These are phyloP conservation scores for Kurtzmaniella cleridarum DNA, from an alignment of 805 yeast genomes.

Conservation along the genomic window DNA sequence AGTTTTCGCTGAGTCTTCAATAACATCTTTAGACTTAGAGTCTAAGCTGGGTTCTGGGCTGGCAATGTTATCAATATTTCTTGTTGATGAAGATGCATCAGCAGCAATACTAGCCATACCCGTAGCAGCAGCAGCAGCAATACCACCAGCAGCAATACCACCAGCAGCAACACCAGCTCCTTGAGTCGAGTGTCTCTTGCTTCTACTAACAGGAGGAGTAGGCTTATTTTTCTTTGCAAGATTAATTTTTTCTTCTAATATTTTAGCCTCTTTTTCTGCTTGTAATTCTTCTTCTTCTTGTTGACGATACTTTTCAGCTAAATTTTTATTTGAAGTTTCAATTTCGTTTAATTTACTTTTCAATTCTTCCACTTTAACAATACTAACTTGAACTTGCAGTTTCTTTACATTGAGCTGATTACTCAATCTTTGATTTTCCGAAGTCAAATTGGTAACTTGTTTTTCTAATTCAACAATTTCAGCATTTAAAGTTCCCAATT, in stretches of 20 bases:
- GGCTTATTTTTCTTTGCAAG: conserved; percentile 13
- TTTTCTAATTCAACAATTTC: conserved; percentile 56
- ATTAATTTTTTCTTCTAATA: conserved; percentile 7
- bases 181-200: conserved; percentile 8
- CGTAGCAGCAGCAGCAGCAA: conserved; percentile 13
- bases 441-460: conserved; percentile 47
- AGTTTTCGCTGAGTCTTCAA: too few species aligned
- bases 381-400: conserved; percentile 64
- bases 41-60: too few species aligned
- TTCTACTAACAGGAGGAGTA: neutral
- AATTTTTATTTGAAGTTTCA: conserved; percentile 16
- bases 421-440: conserved; percentile 55
- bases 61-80: conserved; percentile 26
- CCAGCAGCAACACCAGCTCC: conserved; percentile 10
- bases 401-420: conserved; percentile 61
- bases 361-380: conserved; percentile 41
- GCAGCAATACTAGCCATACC: conserved; percentile 12
- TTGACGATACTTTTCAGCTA: conserved; percentile 18
- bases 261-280: conserved; percentile 6
- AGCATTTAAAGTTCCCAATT: conserved; percentile 59
- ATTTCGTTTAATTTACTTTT: conserved; percentile 22
- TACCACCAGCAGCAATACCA: conserved; percentile 15
- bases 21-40: too few species aligned
- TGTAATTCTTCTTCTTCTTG: conserved; percentile 12
- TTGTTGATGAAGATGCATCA: neutral